Conservation (phyloP, 192 early-diverging fungal genomes). For the Dissophora globulifera region DNA sequence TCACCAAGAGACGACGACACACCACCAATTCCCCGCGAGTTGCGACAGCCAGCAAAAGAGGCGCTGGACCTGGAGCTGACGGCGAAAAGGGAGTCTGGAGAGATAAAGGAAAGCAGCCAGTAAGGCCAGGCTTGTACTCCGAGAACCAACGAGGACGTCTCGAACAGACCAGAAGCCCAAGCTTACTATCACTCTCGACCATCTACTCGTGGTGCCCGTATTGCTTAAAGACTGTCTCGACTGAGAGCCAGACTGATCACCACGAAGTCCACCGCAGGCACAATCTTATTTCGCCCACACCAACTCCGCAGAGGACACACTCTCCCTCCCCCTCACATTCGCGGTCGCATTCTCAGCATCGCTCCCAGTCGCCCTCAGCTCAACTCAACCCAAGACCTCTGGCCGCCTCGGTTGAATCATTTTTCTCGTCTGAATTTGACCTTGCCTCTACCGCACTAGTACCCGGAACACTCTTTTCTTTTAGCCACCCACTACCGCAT, state of each 20-base stretch:
- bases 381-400: too few species aligned
- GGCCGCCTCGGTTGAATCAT: background rate
- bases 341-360: background rate
- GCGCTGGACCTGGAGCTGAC: background rate
- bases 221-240: constrained; percentile 9
- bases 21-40: too few species aligned
- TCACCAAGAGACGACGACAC: too few species aligned
- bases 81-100: background rate
- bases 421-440: constrained; percentile 9
- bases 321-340: constrained; percentile 7
- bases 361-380: too few species aligned
- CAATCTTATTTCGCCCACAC: constrained; percentile 15
- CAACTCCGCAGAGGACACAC: constrained; percentile 1
- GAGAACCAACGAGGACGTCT: background rate
- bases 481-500: constrained; percentile 22
- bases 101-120: background rate
- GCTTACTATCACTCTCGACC: constrained; percentile 18
- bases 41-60: too few species aligned
- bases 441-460: background rate
- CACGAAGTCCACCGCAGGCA: constrained; percentile 1
- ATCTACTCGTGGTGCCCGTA: constrained; percentile 34
- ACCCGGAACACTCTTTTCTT: constrained; percentile 17
- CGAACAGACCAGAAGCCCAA: background rate
- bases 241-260: constrained; percentile 1
- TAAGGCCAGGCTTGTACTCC: background rate